These are phyloP conservation scores for Nicotiana sylvestris DNA, from an alignment of 257 asterid species.

Conservation along the genomic window DNA sequence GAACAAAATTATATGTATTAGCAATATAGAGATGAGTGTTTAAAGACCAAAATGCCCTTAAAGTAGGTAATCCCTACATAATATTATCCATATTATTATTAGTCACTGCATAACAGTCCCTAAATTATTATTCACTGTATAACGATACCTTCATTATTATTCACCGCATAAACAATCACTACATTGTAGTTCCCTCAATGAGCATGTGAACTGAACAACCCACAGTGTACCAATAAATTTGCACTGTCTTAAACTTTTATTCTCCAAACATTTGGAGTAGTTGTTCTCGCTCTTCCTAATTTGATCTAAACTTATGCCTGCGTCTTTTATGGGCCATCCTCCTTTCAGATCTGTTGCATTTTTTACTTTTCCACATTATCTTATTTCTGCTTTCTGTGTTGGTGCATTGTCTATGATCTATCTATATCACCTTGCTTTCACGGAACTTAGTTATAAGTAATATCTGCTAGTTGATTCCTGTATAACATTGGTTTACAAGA, in stretches of 20 bases:
- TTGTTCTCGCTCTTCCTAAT: not conserved
- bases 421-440: not conserved
- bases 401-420: conserved; percentile 3
- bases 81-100: not conserved
- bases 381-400: conserved; percentile 1
- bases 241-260: not conserved
- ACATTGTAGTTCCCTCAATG: not conserved
- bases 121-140: not conserved
- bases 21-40: not conserved
- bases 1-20: not conserved
- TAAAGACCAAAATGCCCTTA: conserved; percentile 4
- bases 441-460: not conserved
- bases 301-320: not conserved
- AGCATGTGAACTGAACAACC: not conserved
- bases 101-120: not conserved
- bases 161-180: not conserved
- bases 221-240: not conserved
- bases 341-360: not conserved
- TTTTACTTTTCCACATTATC: not conserved
- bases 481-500: not conserved
- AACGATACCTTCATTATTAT: not conserved
- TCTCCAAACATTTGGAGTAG: conserved; percentile 3
- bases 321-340: not conserved
- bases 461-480: conserved; percentile 4
- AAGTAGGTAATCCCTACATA: not conserved